phyloP scores from a whole-genome alignment of 768 basidiomycete species.

The Tulasnella sp. region DNA sequence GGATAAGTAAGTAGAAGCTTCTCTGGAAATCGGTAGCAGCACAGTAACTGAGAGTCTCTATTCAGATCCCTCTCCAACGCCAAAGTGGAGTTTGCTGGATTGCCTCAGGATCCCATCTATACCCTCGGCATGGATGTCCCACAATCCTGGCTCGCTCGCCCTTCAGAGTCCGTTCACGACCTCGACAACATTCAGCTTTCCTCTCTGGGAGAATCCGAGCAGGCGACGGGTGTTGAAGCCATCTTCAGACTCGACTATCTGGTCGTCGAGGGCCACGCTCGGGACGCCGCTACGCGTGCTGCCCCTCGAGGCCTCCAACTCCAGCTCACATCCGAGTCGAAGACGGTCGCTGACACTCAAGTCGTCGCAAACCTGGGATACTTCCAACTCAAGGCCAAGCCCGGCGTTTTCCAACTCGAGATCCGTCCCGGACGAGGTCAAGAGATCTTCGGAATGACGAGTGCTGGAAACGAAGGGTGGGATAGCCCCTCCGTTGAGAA shows the following conservation, averaged over 20 bases:
- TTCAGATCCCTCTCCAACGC: slow-evolving; percentile 16
- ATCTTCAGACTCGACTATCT: slow-evolving; percentile 89
- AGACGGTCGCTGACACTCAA: slow-evolving; percentile 77
- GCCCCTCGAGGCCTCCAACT: slow-evolving; percentile 92
- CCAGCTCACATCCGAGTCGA: slow-evolving; percentile 61
- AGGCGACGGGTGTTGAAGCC: slow-evolving; percentile 62
- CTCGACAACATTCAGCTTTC: slow-evolving; percentile 92
- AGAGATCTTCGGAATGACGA: slow-evolving; percentile 80
- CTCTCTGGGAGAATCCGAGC: slow-evolving; percentile 61
- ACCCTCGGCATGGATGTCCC: slow-evolving; percentile 94
- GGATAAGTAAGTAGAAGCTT: slow-evolving; percentile 56
- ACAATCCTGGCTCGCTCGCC: slow-evolving; percentile 90
- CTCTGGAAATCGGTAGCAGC: slow-evolving; percentile 23
- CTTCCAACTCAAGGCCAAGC: slow-evolving; percentile 90
- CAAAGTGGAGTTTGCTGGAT: slow-evolving; percentile 62
- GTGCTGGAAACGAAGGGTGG: slow-evolving; percentile 89
- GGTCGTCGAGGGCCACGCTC: slow-evolving; percentile 92
- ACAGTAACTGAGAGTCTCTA: background rate
- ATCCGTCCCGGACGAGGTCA: slow-evolving; percentile 81
- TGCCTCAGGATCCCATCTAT: slow-evolving; percentile 87
- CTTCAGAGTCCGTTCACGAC: slow-evolving; percentile 85
- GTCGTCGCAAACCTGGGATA: slow-evolving; percentile 96
- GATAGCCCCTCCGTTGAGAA: slow-evolving; percentile 70
- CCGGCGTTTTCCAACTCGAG: slow-evolving; percentile 81
- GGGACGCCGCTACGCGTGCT: slow-evolving; percentile 63